Base-by-base conservation (phyloP, 2,329 filamentous ascomycete genomes). In the Paraphaeosphaeria minitans region DNA sequence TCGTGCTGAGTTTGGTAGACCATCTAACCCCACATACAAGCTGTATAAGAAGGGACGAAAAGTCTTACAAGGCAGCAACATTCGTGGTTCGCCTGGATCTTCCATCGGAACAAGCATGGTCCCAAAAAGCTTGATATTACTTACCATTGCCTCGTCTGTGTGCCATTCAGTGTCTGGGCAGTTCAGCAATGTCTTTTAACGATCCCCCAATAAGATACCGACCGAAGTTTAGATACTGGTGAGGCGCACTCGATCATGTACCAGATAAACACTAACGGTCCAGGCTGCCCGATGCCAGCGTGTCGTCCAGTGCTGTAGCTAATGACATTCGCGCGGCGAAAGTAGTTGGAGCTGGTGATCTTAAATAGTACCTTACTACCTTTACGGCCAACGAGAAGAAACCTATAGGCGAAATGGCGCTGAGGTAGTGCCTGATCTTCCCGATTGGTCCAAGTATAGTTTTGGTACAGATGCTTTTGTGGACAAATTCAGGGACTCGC, bases 361-460 rank as follows among this genome's bases (percentile, higher is more conserved):
- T 70, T 3, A 62, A 68, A 45, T 64, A 22, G 49, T 69, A 8
- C 62, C 63, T 9, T 69, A 63, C 54, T 70, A 70, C 55, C 42
- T 60, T 1, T 69, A 69, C 43, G 67, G 67, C 13, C 31, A 61
- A 31, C 54, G 48, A 12, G 31, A 56, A 13, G 24, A 50, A n/a
- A 24, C 13, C 6, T 21, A 22, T 27, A 24, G 27, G 4, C 39
- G 41, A 13, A 19, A 58, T 31, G 35, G 57, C 35, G 43, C 22
- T 6, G 14, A 37, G 14, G 29, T 46, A 1, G 14, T 51, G 49
- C 48, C 43, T 50, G 21, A 51, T 37, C 22, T 61, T 61, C 64
- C 72, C 3, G 71, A 77, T 58, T 81, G 79, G 78, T 67, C 70
- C 0, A 66, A 54, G 10, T 79, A 78, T 65, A 77, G 78, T 0